Conservation (phyloP, 176 grass and related monocot genomes). For the Triticum aestivum region DNA sequence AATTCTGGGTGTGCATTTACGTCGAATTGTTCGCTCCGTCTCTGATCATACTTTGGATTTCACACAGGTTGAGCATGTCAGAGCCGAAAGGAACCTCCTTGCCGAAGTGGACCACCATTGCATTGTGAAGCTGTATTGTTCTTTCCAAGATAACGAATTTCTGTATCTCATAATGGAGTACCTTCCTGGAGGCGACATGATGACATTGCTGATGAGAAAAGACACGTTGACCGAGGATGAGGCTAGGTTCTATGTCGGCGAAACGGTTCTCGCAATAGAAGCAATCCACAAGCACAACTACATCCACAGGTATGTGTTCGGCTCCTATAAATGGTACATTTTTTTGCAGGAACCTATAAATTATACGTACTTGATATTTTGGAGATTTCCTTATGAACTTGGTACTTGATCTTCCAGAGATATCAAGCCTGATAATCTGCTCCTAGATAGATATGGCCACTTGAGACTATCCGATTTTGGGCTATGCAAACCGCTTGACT, state of each 20-base stretch:
- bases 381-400: conserved; percentile 24
- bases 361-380: conserved; percentile 25
- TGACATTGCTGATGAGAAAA: conserved; percentile 98
- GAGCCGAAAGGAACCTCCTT: conserved; percentile 98
- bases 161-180: conserved; percentile 99
- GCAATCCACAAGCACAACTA: conserved; percentile 97
- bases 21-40: background rate
- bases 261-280: conserved; percentile 88
- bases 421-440: conserved; percentile 99
- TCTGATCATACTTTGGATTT: conserved; percentile 4
- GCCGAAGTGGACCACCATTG: conserved; percentile 96
- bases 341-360: too few relatives aligned
- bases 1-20: conserved; percentile 15
- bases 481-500: conserved; percentile 88
- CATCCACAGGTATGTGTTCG: conserved; percentile 74
- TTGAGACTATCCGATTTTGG: conserved; percentile 97
- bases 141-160: conserved; percentile 91
- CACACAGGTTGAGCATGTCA: conserved; percentile 92
- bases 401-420: conserved; percentile 61
- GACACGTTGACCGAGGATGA: conserved; percentile 83
- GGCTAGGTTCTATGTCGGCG: conserved; percentile 87
- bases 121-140: conserved; percentile 94
- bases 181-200: conserved; percentile 95
- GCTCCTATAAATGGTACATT: background rate
- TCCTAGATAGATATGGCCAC: conserved; percentile 92